Evolutionary conservation across 2,329 filamentous ascomycete species (phyloP), one percentile per base, ranked within the genome.

Genomic region (Fusarium sp.): DNA sequence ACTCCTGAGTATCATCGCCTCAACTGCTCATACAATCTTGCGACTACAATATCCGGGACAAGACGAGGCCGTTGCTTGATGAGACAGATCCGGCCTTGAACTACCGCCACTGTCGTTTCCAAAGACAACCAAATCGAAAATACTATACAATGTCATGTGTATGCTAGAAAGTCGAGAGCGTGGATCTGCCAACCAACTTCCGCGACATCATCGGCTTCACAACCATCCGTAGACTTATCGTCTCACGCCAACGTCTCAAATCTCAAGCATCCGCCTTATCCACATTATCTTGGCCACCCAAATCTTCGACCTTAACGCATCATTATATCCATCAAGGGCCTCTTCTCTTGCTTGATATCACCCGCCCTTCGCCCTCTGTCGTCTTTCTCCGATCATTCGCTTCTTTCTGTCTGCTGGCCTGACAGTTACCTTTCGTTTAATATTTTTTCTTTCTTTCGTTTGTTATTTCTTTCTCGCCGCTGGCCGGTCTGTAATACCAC

Each of bases 101-200:
- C 41, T 31, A 41, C 58, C 50, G 58, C 54, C 64, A 68, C 59
- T 26, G 41, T 51, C 44, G 26, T 37, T 34, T 30, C 46, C 41
- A 33, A 64, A 36, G 38, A 51, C 33, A 44, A 51, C 41, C 36
- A 65, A 36, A 44, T 28, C 37, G 20, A 58, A 59, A 51, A 46
- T 42, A 55, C 51, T 66, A 72, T 78, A 68, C 67, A 74, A 83
- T 84, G 81, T 79, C 81, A 84, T 80, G 81, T 84, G 82, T 78
- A 86, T 88, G 85, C 85, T 80, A 59, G 57, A 64, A 50, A 52
- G 46, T 52, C 58, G 54, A 68, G 62, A 71, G 58, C 70, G 58
- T 67, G 61, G 66, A 70, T 63, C 54, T 65, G 66, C 57, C 75
- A 80, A 81, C 78, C 77, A 79, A 77, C 49, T 61, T 61, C 68